phyloP scores from a whole-genome alignment of 768 basidiomycete genomes.

The Harrya chromipes region DNA sequence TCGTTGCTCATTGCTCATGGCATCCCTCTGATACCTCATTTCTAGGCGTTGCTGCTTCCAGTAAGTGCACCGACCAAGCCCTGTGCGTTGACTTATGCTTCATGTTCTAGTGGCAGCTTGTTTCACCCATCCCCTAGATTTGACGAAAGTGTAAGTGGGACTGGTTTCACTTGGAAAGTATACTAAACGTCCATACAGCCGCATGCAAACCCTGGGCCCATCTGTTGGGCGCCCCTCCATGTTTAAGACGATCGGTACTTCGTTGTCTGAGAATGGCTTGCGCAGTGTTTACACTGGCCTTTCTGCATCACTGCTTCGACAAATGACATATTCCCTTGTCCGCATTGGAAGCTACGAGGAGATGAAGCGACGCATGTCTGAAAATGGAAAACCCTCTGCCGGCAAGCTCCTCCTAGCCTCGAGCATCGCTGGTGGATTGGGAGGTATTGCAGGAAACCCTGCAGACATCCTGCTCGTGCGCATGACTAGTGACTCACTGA shows the following conservation, averaged over 20 bases:
- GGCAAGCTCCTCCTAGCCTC: conserved; percentile 60
- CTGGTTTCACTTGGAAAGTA: background rate
- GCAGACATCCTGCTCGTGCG: conserved; percentile 72
- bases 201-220: conserved; percentile 72
- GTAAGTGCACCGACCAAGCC: conserved; percentile 36
- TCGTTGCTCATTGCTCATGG: background rate
- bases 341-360: conserved; percentile 82
- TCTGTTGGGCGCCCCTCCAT: conserved; percentile 61
- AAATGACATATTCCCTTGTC: conserved; percentile 90
- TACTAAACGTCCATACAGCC: conserved; percentile 38
- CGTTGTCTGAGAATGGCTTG: conserved; percentile 65
- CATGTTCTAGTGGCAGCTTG: conserved; percentile 64
- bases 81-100: conserved; percentile 1
- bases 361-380: conserved; percentile 57
- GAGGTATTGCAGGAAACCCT: conserved; percentile 84
- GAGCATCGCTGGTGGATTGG: conserved; percentile 72
- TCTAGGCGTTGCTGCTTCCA: conserved; percentile 60
- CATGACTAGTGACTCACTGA: conserved; percentile 85
- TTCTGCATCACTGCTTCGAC: conserved; percentile 77
- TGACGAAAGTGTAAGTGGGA: conserved; percentile 74
- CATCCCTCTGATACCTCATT: conserved; percentile 10
- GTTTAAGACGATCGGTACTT: conserved; percentile 57
- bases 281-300: conserved; percentile 78
- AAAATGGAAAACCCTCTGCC: conserved; percentile 49
- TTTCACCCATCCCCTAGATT: conserved; percentile 79